Percentiles rank a stretch among this genome's conserved stretches.
Conservation (phyloP, 2,329 filamentous ascomycete genomes). For the Hymenoscyphus fructigenus region DNA sequence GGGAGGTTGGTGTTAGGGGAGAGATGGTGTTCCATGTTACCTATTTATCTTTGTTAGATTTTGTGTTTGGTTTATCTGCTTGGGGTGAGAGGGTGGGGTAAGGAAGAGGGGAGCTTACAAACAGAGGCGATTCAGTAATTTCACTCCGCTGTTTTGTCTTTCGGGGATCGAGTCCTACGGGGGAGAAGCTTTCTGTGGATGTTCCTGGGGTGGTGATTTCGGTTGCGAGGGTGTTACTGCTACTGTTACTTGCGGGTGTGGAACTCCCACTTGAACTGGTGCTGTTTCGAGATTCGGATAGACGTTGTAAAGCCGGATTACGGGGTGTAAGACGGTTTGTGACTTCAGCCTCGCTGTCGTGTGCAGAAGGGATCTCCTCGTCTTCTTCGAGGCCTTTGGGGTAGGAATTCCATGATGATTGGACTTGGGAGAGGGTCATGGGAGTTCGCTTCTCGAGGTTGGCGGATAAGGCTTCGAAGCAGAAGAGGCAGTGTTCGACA, state of each 20-base stretch:
- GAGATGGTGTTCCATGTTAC: slow-evolving; percentile 73
- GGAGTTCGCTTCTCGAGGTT: slow-evolving; percentile 69
- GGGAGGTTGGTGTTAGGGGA: slow-evolving; percentile 31
- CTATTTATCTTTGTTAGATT: background rate
- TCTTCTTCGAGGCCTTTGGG: slow-evolving; percentile 37
- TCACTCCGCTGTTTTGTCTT: slow-evolving; percentile 26
- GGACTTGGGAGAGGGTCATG: slow-evolving; percentile 65
- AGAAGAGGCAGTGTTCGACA: slow-evolving; percentile 82
- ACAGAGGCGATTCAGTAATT: slow-evolving; percentile 67
- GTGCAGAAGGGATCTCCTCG: slow-evolving; percentile 1
- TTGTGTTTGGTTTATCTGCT: background rate
- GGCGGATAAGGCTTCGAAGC: slow-evolving; percentile 83
- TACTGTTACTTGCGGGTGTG: slow-evolving; percentile 20
- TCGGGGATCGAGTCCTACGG: slow-evolving; percentile 25
- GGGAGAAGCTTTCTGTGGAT: slow-evolving; percentile 39
- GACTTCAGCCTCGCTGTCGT: slow-evolving; percentile 8
- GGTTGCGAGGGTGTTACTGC: slow-evolving; percentile 6
- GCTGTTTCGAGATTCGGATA: slow-evolving; percentile 17
- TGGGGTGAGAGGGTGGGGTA: background rate
- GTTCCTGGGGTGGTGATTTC: slow-evolving; percentile 45
- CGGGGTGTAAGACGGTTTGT: slow-evolving; percentile 6
- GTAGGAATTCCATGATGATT: slow-evolving; percentile 57
- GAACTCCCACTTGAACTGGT: slow-evolving; percentile 24
- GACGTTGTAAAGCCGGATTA: slow-evolving; percentile 23
- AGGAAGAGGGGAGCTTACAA: slow-evolving; percentile 51